Base-by-base conservation (phyloP, 2,329 filamentous ascomycete genomes). In the Fonsecaea pedrosoi region DNA sequence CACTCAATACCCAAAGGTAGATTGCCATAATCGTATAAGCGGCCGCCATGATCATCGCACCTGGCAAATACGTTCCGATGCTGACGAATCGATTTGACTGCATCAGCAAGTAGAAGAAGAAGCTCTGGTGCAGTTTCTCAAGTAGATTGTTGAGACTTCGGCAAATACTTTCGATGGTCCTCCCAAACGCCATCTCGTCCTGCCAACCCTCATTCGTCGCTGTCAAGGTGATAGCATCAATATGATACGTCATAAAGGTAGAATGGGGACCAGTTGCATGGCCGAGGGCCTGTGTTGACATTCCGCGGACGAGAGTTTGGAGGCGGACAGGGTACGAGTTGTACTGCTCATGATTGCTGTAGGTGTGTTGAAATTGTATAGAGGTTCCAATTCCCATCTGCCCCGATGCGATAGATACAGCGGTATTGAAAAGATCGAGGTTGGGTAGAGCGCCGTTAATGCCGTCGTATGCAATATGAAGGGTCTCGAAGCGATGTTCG, bases 61-160 rank as follows among this genome's bases (percentile, higher is more conserved):
- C 96, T 0, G 95, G 95, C 3, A 99, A 85, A 76, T 99, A 99
- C 1, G 94, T 99, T 15, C 95, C 95, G 70, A 99, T 99, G 79
- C 94, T 98, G 73, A 98, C 95, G 76, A 99, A 99, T 10, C 94
- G 89, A 74, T 95, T 92, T 35, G 89, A 87, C 72, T 96, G 90
- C 87, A 98, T 93, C 54, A 99, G 85, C 60, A 99, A 83, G 78
- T 99, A 99, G 81, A 99, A 98, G 86, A 99, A 99, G 83, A 99
- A 99, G 78, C 94, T 97, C 81, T 99, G 95, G 77, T 99, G 95
- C 68, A 99, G 84, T 77, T 99, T 94, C 80, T 99, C 95, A 37
- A 99, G 86, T 66, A 99, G 82, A 76, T 99, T 99, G 81, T 99
- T 99, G 78, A 99, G 82, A 77, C 92, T 97, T 74, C 95, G 86